Conservation (phyloP, 1,284 basidiomycete genomes). For the Pseudozyma pruni region DNA sequence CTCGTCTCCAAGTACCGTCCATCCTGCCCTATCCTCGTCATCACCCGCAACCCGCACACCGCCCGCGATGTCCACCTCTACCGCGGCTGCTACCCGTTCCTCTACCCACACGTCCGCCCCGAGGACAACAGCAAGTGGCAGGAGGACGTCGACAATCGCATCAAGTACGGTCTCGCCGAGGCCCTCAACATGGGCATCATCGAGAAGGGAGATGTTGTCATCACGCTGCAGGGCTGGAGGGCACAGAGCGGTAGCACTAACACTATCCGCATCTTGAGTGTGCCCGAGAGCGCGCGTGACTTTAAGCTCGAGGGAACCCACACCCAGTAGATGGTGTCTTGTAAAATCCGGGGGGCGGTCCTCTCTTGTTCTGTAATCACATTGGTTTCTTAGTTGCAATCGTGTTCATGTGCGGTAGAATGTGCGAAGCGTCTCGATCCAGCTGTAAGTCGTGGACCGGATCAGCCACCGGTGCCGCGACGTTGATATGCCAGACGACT, state of each 20-base stretch:
- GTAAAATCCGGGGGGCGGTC: neutral
- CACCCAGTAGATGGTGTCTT: neutral
- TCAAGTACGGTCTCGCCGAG: conserved; percentile 82
- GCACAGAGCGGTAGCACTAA: conserved; percentile 89
- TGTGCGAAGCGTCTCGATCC: no score
- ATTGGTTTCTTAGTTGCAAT: conserved; percentile 13
- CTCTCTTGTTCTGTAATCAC: conserved; percentile 18
- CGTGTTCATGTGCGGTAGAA: no score
- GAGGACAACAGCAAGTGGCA: conserved; percentile 90
- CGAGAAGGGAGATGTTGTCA: conserved; percentile 86
- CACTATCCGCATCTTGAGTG: conserved; percentile 64
- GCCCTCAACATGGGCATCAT: conserved; percentile 90
- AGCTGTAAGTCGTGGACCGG: no score
- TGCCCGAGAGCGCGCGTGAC: conserved; percentile 59
- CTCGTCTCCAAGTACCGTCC: conserved; percentile 97
- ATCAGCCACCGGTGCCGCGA: no score
- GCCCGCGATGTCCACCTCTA: conserved; percentile 96
- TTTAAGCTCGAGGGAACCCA: conserved; percentile 63
- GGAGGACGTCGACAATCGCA: conserved; percentile 79
- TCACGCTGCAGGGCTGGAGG: conserved; percentile 99
- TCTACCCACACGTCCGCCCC: conserved; percentile 91
- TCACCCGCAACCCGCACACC: conserved; percentile 95
- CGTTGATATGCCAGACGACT: no score
- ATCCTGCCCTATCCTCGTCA: conserved; percentile 85
- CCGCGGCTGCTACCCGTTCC: conserved; percentile 96